phyloP scores from a whole-genome alignment of 257 asterid genomes.

The Salvia hispanica region DNA sequence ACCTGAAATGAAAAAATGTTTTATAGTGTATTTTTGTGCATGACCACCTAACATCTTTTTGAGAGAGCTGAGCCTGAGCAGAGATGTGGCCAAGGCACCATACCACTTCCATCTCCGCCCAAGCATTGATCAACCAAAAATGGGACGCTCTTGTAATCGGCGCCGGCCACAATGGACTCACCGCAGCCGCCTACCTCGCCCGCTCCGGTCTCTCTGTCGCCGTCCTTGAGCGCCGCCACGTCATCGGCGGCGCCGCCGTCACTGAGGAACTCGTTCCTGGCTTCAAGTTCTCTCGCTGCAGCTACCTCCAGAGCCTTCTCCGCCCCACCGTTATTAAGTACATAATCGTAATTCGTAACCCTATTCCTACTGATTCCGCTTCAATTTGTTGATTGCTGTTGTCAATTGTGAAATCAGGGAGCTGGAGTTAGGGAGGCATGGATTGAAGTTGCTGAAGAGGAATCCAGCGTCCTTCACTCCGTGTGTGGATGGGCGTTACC shows the following conservation, averaged over 20 bases:
- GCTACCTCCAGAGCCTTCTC: constrained; percentile 97
- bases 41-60: too few relatives aligned
- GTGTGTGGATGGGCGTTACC: constrained; percentile 86
- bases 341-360: not conserved
- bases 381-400: constrained; percentile 10
- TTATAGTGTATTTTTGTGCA: too few relatives aligned
- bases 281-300: constrained; percentile 92
- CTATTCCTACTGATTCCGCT: not conserved
- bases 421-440: constrained; percentile 78
- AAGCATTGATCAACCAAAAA: constrained; percentile 47
- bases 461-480: constrained; percentile 94
- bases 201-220: constrained; percentile 96
- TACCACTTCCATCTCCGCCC: constrained; percentile 34
- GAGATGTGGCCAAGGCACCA: constrained; percentile 64
- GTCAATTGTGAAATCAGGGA: constrained; percentile 47
- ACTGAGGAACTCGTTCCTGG: constrained; percentile 94
- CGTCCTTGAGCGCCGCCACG: constrained; percentile 93
- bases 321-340: constrained; percentile 79
- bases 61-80: too few relatives aligned
- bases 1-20: too few relatives aligned
- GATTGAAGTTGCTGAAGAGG: constrained; percentile 80
- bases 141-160: constrained; percentile 94
- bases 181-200: constrained; percentile 93
- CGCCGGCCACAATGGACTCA: constrained; percentile 96
- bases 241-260: constrained; percentile 97